phyloP scores from a whole-genome alignment of 257 asterid genomes.

The Nicotiana tabacum region DNA sequence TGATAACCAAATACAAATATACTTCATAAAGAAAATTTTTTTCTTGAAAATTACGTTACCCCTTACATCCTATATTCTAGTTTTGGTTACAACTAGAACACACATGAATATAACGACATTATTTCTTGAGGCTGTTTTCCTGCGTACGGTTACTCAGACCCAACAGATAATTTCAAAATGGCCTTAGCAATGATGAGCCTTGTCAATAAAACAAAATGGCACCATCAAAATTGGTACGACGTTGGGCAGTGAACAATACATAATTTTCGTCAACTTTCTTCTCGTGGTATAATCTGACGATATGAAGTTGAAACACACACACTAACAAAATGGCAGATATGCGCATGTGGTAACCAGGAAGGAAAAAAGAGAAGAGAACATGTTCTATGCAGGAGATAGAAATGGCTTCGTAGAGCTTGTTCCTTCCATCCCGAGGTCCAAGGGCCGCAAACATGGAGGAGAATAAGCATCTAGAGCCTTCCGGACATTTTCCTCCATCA shows the following conservation, averaged over 20 bases:
- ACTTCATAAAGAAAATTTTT: background rate
- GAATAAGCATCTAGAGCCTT: slow-evolving; percentile 65
- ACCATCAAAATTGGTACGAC: background rate
- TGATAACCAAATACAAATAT: background rate
- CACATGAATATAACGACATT: background rate
- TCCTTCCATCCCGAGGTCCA: slow-evolving; percentile 41
- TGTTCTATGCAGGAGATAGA: slow-evolving; percentile 10
- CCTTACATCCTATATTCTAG: background rate
- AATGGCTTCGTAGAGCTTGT: slow-evolving; percentile 46
- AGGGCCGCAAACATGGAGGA: slow-evolving; percentile 76
- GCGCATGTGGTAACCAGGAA: background rate
- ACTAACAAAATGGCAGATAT: background rate
- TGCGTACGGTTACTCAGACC: too few relatives aligned
- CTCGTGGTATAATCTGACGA: background rate
- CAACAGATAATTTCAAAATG: background rate
- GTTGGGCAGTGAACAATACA: background rate
- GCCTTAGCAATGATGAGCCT: background rate
- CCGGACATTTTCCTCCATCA: slow-evolving; percentile 40
- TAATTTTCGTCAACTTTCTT: background rate
- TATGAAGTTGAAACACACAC: background rate
- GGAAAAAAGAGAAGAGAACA: background rate
- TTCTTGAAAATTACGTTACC: background rate
- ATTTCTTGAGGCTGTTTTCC: background rate
- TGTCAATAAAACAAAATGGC: background rate
- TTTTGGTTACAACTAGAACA: background rate